Evolutionary conservation across 352 stramenopile species (phyloP).

Genomic region (Pythium phragmitis): DNA sequence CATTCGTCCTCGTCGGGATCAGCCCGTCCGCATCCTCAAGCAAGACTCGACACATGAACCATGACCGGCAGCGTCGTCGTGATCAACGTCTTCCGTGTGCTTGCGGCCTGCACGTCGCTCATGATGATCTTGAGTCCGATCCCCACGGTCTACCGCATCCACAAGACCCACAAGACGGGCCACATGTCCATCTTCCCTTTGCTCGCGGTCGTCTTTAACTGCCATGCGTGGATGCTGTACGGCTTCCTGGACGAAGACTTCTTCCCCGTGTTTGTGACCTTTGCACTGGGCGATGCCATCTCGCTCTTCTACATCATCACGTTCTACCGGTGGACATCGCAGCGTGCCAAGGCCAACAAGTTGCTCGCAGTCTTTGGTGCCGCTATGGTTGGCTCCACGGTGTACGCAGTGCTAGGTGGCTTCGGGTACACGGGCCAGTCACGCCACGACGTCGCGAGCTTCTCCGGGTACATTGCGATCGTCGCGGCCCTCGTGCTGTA

Average conservation of each 20-base stretch:
- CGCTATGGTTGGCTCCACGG: slow-evolving; percentile 19
- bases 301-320: slow-evolving; percentile 45
- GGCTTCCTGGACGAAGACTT: slow-evolving; percentile 48
- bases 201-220: slow-evolving; percentile 46
- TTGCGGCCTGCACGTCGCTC: slow-evolving; percentile 35
- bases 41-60: slow-evolving; percentile 12
- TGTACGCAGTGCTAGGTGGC: slow-evolving; percentile 43
- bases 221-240: slow-evolving; percentile 46
- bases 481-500: slow-evolving; percentile 51
- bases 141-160: slow-evolving; percentile 35
- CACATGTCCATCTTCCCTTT: slow-evolving; percentile 54
- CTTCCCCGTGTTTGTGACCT: slow-evolving; percentile 54
- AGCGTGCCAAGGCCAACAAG: slow-evolving; percentile 37
- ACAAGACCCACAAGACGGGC: slow-evolving; percentile 41
- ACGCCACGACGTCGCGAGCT: slow-evolving; percentile 26
- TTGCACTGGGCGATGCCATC: slow-evolving; percentile 39
- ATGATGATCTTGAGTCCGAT: slow-evolving; percentile 57
- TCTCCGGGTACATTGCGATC: slow-evolving; percentile 43
- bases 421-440: slow-evolving; percentile 36
- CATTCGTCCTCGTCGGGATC: slow-evolving; percentile 4
- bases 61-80: slow-evolving; percentile 19
- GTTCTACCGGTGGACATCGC: slow-evolving; percentile 49
- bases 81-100: slow-evolving; percentile 30
- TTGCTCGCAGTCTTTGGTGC: slow-evolving; percentile 23
- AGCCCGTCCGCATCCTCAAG: neutral